Evolutionary conservation across 202 grass and related monocot species (phyloP).

Genomic region (Setaria italica): DNA sequence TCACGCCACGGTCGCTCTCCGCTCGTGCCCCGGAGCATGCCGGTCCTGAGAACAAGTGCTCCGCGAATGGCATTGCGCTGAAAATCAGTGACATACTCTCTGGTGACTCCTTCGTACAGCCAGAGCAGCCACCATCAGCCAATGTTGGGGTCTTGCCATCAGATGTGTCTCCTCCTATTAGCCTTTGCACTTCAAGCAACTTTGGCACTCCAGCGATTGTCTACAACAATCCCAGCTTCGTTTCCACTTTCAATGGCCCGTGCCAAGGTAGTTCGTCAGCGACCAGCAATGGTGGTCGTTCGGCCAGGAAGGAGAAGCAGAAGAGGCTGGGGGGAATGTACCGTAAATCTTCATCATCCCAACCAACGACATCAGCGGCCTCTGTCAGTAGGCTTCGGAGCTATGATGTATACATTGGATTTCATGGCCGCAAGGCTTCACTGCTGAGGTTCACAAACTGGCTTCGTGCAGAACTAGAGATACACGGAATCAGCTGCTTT

Average conservation of each 20-base stretch:
- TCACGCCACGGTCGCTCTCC: conserved; percentile 77
- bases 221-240: conserved; percentile 67
- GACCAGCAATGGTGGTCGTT: conserved; percentile 45
- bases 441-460: conserved; percentile 88
- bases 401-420: conserved; percentile 94
- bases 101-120: conserved; percentile 30
- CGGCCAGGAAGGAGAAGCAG: conserved; percentile 66
- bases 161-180: conserved; percentile 70
- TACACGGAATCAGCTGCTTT: conserved; percentile 96
- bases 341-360: conserved; percentile 56
- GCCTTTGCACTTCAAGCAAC: conserved; percentile 74
- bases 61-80: conserved; percentile 32
- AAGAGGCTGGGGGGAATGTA: conserved; percentile 56
- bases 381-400: conserved; percentile 67
- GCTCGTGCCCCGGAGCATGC: conserved; percentile 45
- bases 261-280: conserved; percentile 66
- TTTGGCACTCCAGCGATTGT: conserved; percentile 73
- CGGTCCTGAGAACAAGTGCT: conserved; percentile 41
- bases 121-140: conserved; percentile 45
- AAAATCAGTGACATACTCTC: conserved; percentile 66
- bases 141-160: conserved; percentile 44
- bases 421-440: conserved; percentile 89
- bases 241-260: conserved; percentile 62
- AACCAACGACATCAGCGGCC: conserved; percentile 55
- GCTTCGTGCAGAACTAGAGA: conserved; percentile 93